Evolutionary conservation across 331 rosid species (phyloP), one percentile per base, ranked within the genome.

Genomic region (Quercus lobata): DNA sequence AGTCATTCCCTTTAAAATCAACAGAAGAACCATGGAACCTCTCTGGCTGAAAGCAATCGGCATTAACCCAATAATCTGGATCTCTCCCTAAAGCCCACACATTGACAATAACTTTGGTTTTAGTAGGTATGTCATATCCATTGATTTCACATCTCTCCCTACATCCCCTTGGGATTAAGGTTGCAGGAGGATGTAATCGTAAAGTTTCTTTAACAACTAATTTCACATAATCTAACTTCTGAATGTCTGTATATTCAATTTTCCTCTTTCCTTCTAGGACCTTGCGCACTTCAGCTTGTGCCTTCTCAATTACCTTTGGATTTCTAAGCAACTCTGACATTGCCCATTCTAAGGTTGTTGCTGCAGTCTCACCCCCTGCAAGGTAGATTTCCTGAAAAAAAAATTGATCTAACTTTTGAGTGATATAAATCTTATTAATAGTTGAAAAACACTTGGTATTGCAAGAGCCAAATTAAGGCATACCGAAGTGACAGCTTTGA

Each of bases 271-370:
- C 74, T 70, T 7, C n/a, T 0, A 70, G 17, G 74, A 37, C 34
- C 57, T 71, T 18, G 7, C 35, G 2, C 57, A 71, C 57, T 71
- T 44, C 74, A 37, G 35, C 74, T 37, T 34, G 53, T 68, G 72
- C 53, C 52, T 68, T 68, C 27, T 68, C 16, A 52, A 66, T 8
- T 66, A 34, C 49, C 35, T 12, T 66, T 32, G 72, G 72, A 17
- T 66, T 34, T 66, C 25, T 34, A 18, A 34, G 55, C 21, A 44
- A 27, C 74, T 71, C 74, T 7, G 34, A 71, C 32, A 71, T 71
- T 71, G 74, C 74, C 74, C 74, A 71, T 44, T 71, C 74, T 44
- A 37, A 37, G 57, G 74, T 44, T 6, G 52, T 71, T 71, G 30
- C 56, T 22, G 74, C 9, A 14, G 27, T 24, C 74, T 71, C 74